Evolutionary conservation across 1,139 yeast species (phyloP).

Genomic region (Meyerozyma elateridarum): DNA sequence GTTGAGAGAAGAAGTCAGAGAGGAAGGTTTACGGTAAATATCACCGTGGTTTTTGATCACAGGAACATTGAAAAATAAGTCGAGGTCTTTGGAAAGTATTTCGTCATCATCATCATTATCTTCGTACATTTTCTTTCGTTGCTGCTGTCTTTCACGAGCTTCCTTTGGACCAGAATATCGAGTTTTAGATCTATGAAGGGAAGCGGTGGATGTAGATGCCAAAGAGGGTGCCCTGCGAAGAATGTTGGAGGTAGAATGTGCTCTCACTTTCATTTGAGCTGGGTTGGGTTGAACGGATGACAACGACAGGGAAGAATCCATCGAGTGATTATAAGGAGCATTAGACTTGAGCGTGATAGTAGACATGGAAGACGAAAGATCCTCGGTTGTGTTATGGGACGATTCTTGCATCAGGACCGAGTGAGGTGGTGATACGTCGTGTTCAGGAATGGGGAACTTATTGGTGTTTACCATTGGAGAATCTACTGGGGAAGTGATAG

Average conservation of each 20-base stretch:
- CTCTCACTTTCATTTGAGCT: conserved; percentile 7
- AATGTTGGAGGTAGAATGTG: conserved; percentile 10
- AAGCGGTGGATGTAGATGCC: conserved; percentile 11
- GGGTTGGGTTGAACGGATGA: not conserved
- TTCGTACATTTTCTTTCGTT: conserved; percentile 40
- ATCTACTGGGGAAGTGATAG: conserved; percentile 13
- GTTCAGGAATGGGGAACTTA: not conserved
- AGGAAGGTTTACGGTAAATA: conserved; percentile 15
- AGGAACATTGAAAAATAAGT: conserved; percentile 43
- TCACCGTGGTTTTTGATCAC: conserved; percentile 36
- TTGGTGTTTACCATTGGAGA: not conserved
- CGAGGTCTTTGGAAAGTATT: conserved; percentile 34
- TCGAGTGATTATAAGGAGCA: conserved; percentile 1
- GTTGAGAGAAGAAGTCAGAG: conserved; percentile 7
- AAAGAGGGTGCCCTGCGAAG: not conserved
- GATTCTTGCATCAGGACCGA: not conserved
- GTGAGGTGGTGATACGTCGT: conserved; percentile 1
- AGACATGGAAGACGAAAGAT: conserved; percentile 18
- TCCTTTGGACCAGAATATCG: conserved; percentile 33
- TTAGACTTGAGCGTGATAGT: conserved; percentile 20
- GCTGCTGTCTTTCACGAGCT: conserved; percentile 34
- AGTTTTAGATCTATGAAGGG: conserved; percentile 31
- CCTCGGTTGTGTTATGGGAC: conserved; percentile 5
- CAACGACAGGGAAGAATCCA: not conserved
- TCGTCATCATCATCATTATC: conserved; percentile 43